These are phyloP conservation scores for Haplosporangium gracile DNA, from an alignment of 192 early-diverging fungal genomes.

Conservation along the genomic window DNA sequence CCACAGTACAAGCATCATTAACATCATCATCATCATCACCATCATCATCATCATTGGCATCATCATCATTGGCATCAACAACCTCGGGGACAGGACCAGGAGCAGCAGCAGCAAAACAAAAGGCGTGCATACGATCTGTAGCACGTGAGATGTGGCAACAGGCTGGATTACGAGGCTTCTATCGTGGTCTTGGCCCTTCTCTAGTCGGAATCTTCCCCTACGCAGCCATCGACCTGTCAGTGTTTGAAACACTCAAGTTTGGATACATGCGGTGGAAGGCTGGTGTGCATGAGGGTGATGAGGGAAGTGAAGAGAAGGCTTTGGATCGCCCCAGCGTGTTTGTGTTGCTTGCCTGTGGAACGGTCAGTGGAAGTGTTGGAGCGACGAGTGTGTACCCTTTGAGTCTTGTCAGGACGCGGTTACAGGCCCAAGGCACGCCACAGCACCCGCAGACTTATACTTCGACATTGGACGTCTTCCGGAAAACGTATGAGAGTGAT, in stretches of 20 bases:
- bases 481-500: conserved; percentile 72
- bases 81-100: not conserved
- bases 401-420: conserved; percentile 75
- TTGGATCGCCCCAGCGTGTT: conserved; percentile 60
- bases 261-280: conserved; percentile 66
- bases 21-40: conserved; percentile 2
- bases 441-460: conserved; percentile 79
- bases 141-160: conserved; percentile 71
- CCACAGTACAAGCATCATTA: conserved; percentile 1
- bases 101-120: conserved; percentile 13
- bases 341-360: conserved; percentile 73
- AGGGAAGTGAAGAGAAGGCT: conserved; percentile 38
- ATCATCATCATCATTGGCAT: conserved; percentile 8
- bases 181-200: conserved; percentile 69
- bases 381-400: conserved; percentile 83
- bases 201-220: conserved; percentile 84
- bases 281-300: conserved; percentile 46
- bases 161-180: conserved; percentile 74
- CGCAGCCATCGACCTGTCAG: conserved; percentile 78
- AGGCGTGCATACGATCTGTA: conserved; percentile 61
- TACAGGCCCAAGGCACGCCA: conserved; percentile 86
- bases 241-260: conserved; percentile 80
- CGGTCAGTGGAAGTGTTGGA: conserved; percentile 74
- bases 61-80: not conserved
- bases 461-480: conserved; percentile 70